Evolutionary conservation across 345 rosid species (phyloP), one percentile per base, ranked within the genome.

Genomic region (Brassica incana): DNA sequence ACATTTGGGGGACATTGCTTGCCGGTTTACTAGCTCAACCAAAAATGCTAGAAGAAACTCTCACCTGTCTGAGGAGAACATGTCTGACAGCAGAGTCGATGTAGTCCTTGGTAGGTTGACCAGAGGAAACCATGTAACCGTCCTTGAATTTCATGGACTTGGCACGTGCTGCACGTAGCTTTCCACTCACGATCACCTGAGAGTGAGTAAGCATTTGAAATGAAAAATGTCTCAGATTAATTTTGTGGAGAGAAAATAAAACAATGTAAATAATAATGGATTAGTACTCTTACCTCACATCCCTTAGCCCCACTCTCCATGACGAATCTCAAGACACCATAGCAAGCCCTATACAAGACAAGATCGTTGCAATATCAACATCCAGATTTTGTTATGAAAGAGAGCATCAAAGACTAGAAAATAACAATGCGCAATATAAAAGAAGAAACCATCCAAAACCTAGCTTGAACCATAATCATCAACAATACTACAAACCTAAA

Each of bases 231-330:
- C 15, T 1, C 1, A 11, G 3, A 10, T 23, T 59, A 9, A 14
- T 23, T 59, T 20, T 4, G 15, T 25, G 35, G 15, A 1, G 65
- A 9, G 6, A 25, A 25, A 25, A 23, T 0, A 25, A 50, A 50
- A 25, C 65, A 1, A 60, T 3, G 0, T 23, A n/a, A 3, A 60
- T 16, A 5, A 11, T 7, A 60, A 0, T 2, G 1, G 15, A 8
- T 4, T 5, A 1, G 35, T 4, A 25, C 4, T 11, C 35, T 18
- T 18, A 61, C 92, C 95, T 89, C 95, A 10, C 95, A 91, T 43
- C 93, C 97, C 88, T 87, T 91, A 1, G 95, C 95, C 2, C 97
- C 91, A 71, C 88, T 89, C 85, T 91, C 94, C 97, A 93, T 91
- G 38, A 88, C 84, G 66, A 87, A 92, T 36, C 93, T 90, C 77